Evolutionary conservation across 2,329 filamentous ascomycete species (phyloP).

Genomic region (Botrytis tulipae): DNA sequence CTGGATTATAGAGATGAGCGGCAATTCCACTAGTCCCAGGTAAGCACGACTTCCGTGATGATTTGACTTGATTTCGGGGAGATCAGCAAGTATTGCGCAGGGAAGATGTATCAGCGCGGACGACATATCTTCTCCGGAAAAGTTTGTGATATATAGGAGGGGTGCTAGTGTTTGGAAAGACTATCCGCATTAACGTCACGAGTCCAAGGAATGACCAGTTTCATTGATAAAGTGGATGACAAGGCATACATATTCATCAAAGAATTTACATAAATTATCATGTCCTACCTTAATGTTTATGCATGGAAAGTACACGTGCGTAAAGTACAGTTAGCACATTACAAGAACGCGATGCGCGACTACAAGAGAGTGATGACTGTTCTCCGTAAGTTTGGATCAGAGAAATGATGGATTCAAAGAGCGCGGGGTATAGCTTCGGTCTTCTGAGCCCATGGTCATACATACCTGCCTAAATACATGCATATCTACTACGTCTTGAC

Average conservation of each 20-base stretch:
- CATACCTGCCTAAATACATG: not conserved
- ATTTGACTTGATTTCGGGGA: not conserved
- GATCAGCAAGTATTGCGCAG: not conserved
- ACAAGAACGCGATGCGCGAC: not conserved
- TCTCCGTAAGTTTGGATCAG: not conserved
- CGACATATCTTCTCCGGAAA: not conserved
- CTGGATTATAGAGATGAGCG: rapidly evolving
- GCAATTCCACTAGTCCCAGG: not conserved
- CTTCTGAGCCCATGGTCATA: not conserved
- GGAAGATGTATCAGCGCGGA: not conserved
- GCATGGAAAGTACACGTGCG: not conserved
- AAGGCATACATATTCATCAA: no score
- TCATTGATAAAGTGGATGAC: not conserved
- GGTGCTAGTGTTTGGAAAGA: not conserved
- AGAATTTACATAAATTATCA: no score
- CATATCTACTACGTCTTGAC: not conserved
- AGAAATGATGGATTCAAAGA: not conserved
- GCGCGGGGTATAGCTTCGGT: not conserved
- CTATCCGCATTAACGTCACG: not conserved
- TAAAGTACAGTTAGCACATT: rapidly evolving
- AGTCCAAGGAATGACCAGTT: not conserved
- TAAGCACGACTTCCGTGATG: not conserved
- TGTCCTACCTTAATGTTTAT: no score
- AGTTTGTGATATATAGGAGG: not conserved
- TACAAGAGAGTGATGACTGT: not conserved